phyloP scores from a whole-genome alignment of 768 basidiomycete species.

The Saitozyma sp. region DNA sequence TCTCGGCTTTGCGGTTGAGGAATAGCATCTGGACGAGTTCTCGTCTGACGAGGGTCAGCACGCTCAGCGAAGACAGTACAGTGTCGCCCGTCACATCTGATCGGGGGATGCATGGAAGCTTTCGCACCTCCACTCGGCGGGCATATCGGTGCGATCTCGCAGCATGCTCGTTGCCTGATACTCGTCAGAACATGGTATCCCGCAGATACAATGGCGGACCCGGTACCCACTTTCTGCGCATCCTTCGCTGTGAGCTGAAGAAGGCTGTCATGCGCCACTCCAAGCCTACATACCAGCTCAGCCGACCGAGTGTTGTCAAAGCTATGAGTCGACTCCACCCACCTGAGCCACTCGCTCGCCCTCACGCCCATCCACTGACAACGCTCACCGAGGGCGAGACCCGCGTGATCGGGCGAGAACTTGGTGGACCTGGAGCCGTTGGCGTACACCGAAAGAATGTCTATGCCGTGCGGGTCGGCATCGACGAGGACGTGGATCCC shows the following conservation, averaged over 20 bases:
- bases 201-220: neutral
- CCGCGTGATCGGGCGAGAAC: conserved; percentile 64
- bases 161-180: conserved; percentile 40
- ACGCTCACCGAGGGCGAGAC: conserved; percentile 64
- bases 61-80: neutral
- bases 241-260: conserved; percentile 57
- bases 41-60: conserved; percentile 58
- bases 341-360: conserved; percentile 68
- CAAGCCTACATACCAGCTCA: conserved; percentile 56
- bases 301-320: neutral
- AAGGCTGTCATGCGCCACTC: conserved; percentile 63
- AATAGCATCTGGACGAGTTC: conserved; percentile 80
- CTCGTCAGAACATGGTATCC: neutral
- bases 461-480: conserved; percentile 86
- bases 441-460: conserved; percentile 85
- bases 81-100: conserved; percentile 3
- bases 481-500: conserved; percentile 82
- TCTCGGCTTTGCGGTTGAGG: conserved; percentile 85
- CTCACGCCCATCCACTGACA: conserved; percentile 79
- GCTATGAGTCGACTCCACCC: conserved; percentile 21
- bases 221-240: conserved; percentile 26
- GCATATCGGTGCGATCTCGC: conserved; percentile 20
- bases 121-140: conserved; percentile 35
- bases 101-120: too few species aligned
- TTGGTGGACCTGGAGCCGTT: conserved; percentile 70